Percentiles rank a stretch among this genome's conserved stretches.
Conservation (phyloP, 441 rosid genomes). For the Populus trichocarpa region DNA sequence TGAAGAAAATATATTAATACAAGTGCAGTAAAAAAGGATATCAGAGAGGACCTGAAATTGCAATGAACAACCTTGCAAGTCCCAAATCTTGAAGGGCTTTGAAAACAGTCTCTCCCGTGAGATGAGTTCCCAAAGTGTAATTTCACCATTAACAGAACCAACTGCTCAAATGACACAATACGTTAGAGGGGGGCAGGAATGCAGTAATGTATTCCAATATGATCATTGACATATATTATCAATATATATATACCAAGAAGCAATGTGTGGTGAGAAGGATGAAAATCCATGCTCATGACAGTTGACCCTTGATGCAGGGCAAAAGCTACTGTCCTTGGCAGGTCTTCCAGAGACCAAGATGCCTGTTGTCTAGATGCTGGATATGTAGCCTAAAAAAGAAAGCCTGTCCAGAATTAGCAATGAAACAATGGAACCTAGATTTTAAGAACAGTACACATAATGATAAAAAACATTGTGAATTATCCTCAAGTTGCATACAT, state of each 20-base stretch:
- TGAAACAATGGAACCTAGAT: constrained; percentile 4
- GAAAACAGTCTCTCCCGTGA: constrained; percentile 59
- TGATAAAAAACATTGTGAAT: constrained; percentile 18
- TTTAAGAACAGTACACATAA: constrained; percentile 5
- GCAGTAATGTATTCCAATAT: not conserved
- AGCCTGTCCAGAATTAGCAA: constrained; percentile 6
- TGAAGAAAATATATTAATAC: not conserved
- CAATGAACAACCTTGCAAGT: constrained; percentile 40
- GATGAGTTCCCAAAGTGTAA: constrained; percentile 80
- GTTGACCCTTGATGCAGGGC: constrained; percentile 68
- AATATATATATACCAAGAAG: constrained; percentile 61
- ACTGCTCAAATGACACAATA: constrained; percentile 48
- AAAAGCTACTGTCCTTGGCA: constrained; percentile 69
- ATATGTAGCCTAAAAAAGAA: constrained; percentile 59
- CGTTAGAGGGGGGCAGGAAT: constrained; percentile 18
- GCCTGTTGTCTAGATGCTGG: constrained; percentile 54
- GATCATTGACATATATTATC: not conserved
- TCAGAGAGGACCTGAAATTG: constrained; percentile 60
- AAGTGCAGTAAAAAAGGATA: constrained; percentile 1
- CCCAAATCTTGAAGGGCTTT: constrained; percentile 77
- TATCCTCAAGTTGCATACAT: constrained; percentile 13
- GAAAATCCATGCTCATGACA: constrained; percentile 88
- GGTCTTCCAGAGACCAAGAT: constrained; percentile 70
- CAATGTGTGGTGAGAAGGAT: constrained; percentile 57
- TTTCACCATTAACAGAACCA: constrained; percentile 76